These are phyloP conservation scores for Trichoderma polysporum DNA, from an alignment of 2,329 filamentous ascomycete species.

Conservation along the genomic window DNA sequence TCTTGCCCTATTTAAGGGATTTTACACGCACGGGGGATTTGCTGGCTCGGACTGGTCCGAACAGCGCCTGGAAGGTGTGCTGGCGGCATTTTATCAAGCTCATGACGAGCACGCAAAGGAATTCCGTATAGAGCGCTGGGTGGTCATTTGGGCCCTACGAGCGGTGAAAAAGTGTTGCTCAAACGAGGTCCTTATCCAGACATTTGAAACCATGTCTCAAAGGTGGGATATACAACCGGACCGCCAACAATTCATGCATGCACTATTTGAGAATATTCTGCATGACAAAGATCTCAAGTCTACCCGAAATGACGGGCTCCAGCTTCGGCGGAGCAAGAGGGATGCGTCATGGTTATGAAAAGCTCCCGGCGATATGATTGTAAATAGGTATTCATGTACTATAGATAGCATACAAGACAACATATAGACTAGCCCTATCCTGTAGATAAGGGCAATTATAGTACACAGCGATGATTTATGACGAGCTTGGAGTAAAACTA, in stretches of 20 bases:
- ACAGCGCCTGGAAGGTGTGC: constrained; percentile 65
- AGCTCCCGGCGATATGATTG: constrained; percentile 1
- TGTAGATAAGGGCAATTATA: background rate
- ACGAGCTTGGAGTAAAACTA: background rate
- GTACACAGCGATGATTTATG: constrained; percentile 17
- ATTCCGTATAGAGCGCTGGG: constrained; percentile 58
- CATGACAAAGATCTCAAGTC: constrained; percentile 35
- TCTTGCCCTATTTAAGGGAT: constrained; percentile 78
- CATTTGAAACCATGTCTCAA: constrained; percentile 51
- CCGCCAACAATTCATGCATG: constrained; percentile 48
- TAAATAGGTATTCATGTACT: constrained; percentile 5
- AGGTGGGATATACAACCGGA: constrained; percentile 47
- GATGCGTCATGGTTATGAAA: constrained; percentile 34
- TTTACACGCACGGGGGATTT: constrained; percentile 67
- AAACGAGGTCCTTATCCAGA: constrained; percentile 50
- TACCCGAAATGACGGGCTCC: constrained; percentile 28
- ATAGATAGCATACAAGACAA: background rate
- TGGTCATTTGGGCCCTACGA: constrained; percentile 59
- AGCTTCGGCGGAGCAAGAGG: constrained; percentile 29
- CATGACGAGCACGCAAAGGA: constrained; percentile 47
- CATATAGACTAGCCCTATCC: constrained; percentile 7
- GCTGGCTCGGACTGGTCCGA: constrained; percentile 69
- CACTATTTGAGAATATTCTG: constrained; percentile 45
- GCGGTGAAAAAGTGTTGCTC: constrained; percentile 64
- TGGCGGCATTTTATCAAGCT: constrained; percentile 61